Base-by-base conservation (phyloP, 768 basidiomycete genomes). In the Boletus speciosus region DNA sequence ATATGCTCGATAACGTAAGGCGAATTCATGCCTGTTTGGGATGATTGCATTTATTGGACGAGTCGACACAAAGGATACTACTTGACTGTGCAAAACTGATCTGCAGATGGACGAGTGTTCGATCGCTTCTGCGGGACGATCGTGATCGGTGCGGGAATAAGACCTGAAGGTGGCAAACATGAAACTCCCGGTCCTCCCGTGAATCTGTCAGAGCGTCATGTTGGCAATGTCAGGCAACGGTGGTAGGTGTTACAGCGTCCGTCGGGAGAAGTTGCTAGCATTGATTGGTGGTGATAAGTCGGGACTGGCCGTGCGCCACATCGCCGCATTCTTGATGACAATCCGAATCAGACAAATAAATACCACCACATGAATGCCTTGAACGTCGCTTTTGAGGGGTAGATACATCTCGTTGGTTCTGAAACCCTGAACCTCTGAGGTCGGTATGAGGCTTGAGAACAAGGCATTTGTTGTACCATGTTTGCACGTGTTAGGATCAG, bases 401-500 rank as follows among this genome's bases (percentile, higher is more conserved):
- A 15, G 6, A 31, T 11, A 11, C 25, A 21, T 42, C 6, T 29
- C 37, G 27, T 40, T 32, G 34, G 12, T 25, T 52, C 21, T 39
- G 34, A n/a, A 37, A 38, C 48, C 49, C 43, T 47, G 50, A 21
- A n/a, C 19, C 27, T 31, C 31, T 8, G 2, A 38, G 36, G 37
- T 31, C 29, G 6, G 29, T 3, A 12, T n/a, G 31, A 8, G 40
- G 42, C 8, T 37, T 27, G 25, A 5, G 42, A 41, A 39, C 32
- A 9, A 14, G 29, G 11, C 0, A 7, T 1, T 36, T 65, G 43
- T 68, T 59, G 54, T 16, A 14, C 12, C 10, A 10, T 68, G 11
- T 66, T 68, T 66, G 57, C 16, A 25, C 16, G n/a, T 66, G 61
- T 68, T 66, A 66, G 64, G 66, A 63, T 68, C 59, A 61, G 56